Evolutionary conservation across 2,329 filamentous ascomycete species (phyloP), one percentile per base, ranked within the genome.

Genomic region (Fusarium cicatricum): DNA sequence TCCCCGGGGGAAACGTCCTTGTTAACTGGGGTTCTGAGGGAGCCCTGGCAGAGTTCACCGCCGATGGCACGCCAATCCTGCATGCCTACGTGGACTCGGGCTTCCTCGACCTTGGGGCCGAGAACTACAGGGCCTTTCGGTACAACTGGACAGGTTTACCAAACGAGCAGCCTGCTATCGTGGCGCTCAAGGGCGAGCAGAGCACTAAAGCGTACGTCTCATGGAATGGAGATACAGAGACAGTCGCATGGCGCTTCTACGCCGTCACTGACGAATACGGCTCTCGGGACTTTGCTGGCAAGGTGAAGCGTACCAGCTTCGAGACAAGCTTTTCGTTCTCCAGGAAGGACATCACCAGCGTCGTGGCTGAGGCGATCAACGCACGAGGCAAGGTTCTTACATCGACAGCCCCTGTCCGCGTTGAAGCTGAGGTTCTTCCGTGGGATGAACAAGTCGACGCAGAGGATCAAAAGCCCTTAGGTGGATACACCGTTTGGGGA

Each of bases 21-120:
- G 78, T 87, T 37, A 82, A 82, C 60, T 88, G 84, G 84, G 84
- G 85, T 5, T 78, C 76, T 0, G 76, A 77, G 31, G 80, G 80
- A 0, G 78, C 77, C 6, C 57, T 82, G 36, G 82, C 79, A 2
- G 80, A 81, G 65, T 77, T 81, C 60, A 73, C 73, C 1, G 61
- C 73, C 1, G 75, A 79, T 11, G 83, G 83, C 12, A 71, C 73
- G 5, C 67, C 79, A 5, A 70, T 86, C n/a, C 84, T 85, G 74
- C 81, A 86, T 50, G 75, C 75, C 9, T 80, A 82, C 62, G 72
- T 84, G 26, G 76, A 76, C 49, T 71, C 71, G 3, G 66, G 67
- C 39, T 70, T 69, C 60, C 81, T 58, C 11, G 44, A 42, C 4
- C 8, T 51, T 4, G 69, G 68, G 65, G 77, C 82, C 2, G 78